phyloP scores from a whole-genome alignment of 2,329 filamentous ascomycete species.

The Calonectria crousiana region DNA sequence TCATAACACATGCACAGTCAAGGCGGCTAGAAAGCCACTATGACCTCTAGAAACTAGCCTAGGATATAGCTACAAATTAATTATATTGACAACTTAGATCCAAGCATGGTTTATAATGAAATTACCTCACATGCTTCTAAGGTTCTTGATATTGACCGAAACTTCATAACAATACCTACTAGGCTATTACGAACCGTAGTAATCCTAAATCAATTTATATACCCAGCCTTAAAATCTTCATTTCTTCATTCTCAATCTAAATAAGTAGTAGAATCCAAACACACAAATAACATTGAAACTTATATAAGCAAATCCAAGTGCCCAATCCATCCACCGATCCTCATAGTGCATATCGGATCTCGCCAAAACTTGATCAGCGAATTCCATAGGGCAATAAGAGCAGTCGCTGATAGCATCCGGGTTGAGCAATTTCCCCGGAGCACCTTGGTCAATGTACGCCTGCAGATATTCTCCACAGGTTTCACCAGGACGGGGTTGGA shows the following conservation, averaged over 20 bases:
- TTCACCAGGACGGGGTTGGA: slow-evolving; percentile 66
- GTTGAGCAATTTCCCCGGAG: slow-evolving; percentile 64
- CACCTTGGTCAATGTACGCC: slow-evolving; percentile 55
- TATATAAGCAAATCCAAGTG: slow-evolving; percentile 33
- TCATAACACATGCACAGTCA: too few relatives aligned
- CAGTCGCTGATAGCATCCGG: slow-evolving; percentile 62
- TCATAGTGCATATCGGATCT: slow-evolving; percentile 29
- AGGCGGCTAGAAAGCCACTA: too few relatives aligned
- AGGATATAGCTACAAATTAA: too few relatives aligned
- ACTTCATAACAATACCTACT: too few relatives aligned
- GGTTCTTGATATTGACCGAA: too few relatives aligned
- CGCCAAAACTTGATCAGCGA: slow-evolving; percentile 34
- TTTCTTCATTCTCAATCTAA: slow-evolving; percentile 11
- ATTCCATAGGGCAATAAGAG: slow-evolving; percentile 32
- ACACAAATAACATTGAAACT: slow-evolving; percentile 32
- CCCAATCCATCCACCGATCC: slow-evolving; percentile 35
- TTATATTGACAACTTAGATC: too few relatives aligned
- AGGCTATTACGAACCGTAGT: too few relatives aligned
- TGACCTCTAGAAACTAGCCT: too few relatives aligned
- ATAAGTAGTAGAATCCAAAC: slow-evolving; percentile 32
- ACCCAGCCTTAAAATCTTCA: too few relatives aligned
- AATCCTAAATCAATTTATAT: too few relatives aligned
- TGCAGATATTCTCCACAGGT: slow-evolving; percentile 69
- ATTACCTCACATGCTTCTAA: too few relatives aligned
- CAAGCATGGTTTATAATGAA: too few relatives aligned